Evolutionary conservation across 306 rosid genomes (phyloP), one percentile per base, ranked within the genome.

Genomic region (Glycine soja): DNA sequence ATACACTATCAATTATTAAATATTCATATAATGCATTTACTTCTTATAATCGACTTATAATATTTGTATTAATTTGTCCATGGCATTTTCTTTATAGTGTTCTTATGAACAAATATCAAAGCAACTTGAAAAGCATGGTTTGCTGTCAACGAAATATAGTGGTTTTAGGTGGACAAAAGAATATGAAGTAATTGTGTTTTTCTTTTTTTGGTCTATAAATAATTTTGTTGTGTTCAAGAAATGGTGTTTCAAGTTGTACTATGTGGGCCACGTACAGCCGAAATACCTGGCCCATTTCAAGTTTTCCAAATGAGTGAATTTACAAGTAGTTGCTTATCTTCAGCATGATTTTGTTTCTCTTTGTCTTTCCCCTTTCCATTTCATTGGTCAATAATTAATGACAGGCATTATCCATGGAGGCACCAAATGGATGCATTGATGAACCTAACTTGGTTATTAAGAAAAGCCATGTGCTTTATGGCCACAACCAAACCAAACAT

Each of bases 371-470:
- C 30, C 78, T 36, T 72, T 57, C 75, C 57, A 59, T 64, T 51
- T 63, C 15, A 77, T 77, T 36, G 76, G 62, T 32, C 82, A 81
- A 84, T 65, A 38, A 78, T 78, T 65, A 38, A 78, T 78, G 75
- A 54, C 11, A 46, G 19, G 36, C 4, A 48, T 67, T 80, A 53
- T 77, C 48, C 48, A 58, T 15, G 50, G 70, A 79, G 13, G 34
- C 69, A 51, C 50, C 65, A 79, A 67, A 43, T 50, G 80, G 77
- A 45, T 45, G 75, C 85, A 76, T 88, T 63, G 50, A 85, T 61
- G 78, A 75, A 30, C 59, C 79, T 74, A 74, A 79, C 88, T 72
- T 75, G 13, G 12, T 13, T 10, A 32, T n/a, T 9, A 64, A 76
- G 79, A 19, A 68, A 82, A 74, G 53, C 11, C 81, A 77, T 65